Evolutionary conservation across 768 basidiomycete species (phyloP), one percentile per base, ranked within the genome.

Genomic region (Boletus vinaceobasis): DNA sequence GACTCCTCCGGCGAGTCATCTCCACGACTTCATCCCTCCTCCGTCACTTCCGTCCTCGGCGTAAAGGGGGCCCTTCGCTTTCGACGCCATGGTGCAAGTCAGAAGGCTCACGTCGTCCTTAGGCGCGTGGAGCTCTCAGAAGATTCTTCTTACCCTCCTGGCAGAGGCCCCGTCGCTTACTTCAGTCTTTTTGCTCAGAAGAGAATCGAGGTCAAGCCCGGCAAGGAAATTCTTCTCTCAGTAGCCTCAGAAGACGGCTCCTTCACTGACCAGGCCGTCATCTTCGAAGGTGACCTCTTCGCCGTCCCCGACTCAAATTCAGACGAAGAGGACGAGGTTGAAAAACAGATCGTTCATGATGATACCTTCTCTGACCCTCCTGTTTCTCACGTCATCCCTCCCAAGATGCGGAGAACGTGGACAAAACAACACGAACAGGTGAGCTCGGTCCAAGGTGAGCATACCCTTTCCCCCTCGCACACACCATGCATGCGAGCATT

Each of bases 121-220:
- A 77, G 81, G 73, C 85, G 85, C 69, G 85, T 85, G 58, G 76
- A 76, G 57, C 51, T 73, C 19, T 67, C 77, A 13, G 79, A 79
- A 27, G 75, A 79, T 60, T 71, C 78, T 10, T 68, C 63, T 50
- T 77, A 77, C 49, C 76, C 75, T 48, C 76, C 65, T 10, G 69
- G 73, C n/a, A 67, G 68, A 19, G 62, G 66, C 23, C 63, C 70
- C 29, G 64, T 79, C 52, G 76, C 79, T 37, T 80, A 79, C 66
- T 88, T 86, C 65, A 81, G 77, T 64, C 72, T 88, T 13, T 84
- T 86, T 65, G 84, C 87, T 4, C 78, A 79, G 61, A 88, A 88
- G 73, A 73, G 82, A 56, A 83, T 88, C 65, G 83, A 83, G 64
- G 79, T 86, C 61, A 86, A 80, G 64, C 82, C 85, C 13, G 86